Percentiles rank a stretch among this genome's conserved stretches.
Conservation (phyloP, 1,139 yeast genomes). For the Saccharomyces hybrid region DNA sequence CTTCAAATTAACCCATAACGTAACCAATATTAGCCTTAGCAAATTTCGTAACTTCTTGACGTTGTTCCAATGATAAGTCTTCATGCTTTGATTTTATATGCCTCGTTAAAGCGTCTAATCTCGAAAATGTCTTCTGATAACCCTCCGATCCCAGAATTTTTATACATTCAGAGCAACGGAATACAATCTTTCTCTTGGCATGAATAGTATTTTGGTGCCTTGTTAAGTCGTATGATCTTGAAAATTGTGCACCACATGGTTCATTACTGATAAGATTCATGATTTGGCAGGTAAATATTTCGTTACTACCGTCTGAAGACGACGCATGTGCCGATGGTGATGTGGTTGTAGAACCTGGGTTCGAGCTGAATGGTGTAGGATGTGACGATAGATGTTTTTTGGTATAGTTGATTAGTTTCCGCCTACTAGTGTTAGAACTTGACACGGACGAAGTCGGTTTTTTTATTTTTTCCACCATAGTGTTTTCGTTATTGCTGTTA, state of each 20-base stretch:
- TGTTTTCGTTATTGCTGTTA: slow-evolving; percentile 21
- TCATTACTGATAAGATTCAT: slow-evolving; percentile 53
- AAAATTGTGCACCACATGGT: slow-evolving; percentile 74
- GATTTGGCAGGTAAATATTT: slow-evolving; percentile 51
- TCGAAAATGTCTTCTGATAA: slow-evolving; percentile 68
- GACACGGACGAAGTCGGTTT: background rate
- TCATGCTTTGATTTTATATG: slow-evolving; percentile 84
- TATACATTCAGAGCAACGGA: slow-evolving; percentile 80
- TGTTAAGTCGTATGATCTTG: slow-evolving; percentile 88
- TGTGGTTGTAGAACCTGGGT: background rate
- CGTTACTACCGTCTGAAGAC: slow-evolving; percentile 21
- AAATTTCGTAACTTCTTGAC: slow-evolving; percentile 59
- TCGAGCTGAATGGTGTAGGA: background rate
- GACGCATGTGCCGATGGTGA: background rate
- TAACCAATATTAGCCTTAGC: slow-evolving; percentile 73
- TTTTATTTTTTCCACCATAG: slow-evolving; percentile 9
- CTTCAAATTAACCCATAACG: slow-evolving; percentile 24
- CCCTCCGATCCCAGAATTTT: slow-evolving; percentile 40
- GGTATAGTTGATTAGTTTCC: background rate
- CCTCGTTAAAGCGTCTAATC: slow-evolving; percentile 91
- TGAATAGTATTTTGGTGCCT: slow-evolving; percentile 97
- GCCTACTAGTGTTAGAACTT: background rate
- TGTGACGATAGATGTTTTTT: background rate
- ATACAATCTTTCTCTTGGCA: slow-evolving; percentile 77
- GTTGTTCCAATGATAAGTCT: slow-evolving; percentile 58